Base-by-base conservation (phyloP, 129 eudicot species). In the Tagetes erecta region DNA sequence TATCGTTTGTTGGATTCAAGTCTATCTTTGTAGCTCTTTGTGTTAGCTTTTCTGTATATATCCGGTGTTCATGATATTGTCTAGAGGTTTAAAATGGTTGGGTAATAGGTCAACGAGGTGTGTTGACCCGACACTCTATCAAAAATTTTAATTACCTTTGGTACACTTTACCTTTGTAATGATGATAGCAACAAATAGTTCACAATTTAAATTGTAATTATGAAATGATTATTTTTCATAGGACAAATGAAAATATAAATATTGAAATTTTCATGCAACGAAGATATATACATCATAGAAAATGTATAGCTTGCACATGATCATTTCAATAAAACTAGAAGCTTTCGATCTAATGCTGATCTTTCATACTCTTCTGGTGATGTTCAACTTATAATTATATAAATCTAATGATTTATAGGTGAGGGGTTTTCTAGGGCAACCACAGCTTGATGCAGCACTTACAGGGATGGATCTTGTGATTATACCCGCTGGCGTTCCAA, bases 401-500 rank as follows among this genome's bases (percentile, higher is more conserved):
- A 34, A 62, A 27, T 59, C 2, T 62, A 36, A 35, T 9, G 27
- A 13, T n/a, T 64, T 41, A 6, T 57, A 94, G 98, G 98, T 90
- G 69, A 73, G 88, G 57, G 93, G 92, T 38, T 94, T 90, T 86
- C 80, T 89, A 14, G 98, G 98, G 59, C 91, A 89, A 42, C 87
- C 82, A 9, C 96, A 94, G 67, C 90, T 94, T 35, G 98, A 85
- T 74, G 73, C 63, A 83, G 96, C 97, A 13, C 91, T 94, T 20
- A 80, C 83, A 1, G 98, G 98, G 38, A 87, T 90, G 91, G 97
- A 94, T 74, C 91, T 94, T 51, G 93, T 94, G 37, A 83, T 94
- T 8, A 90, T 94, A 52, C 98, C 98, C 20, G 98, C 98, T 51
- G 98, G 98, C 56, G 91, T 94, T 73, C 98, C 98, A 55, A 88